Conservation (phyloP, 2,329 filamentous ascomycete genomes). For the Pseudogymnoascus sp. region DNA sequence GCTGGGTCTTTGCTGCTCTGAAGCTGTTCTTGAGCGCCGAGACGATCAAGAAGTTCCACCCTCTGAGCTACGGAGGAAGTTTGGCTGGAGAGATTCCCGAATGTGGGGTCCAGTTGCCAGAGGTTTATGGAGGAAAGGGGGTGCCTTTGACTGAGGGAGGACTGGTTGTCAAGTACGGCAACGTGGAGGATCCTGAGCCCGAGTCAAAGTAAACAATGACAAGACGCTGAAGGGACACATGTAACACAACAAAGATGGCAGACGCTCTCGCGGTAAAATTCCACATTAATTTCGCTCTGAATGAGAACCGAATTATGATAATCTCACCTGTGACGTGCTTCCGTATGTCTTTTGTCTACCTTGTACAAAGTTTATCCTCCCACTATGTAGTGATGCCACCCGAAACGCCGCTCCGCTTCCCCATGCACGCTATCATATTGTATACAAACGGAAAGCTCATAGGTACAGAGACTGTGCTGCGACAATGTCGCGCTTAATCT, state of each 20-base stretch:
- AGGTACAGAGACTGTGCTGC: slow-evolving; percentile 90
- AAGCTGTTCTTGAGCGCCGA: slow-evolving; percentile 66
- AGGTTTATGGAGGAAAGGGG: slow-evolving; percentile 70
- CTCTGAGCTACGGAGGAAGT: slow-evolving; percentile 62
- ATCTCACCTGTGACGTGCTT: neutral
- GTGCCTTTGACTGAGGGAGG: slow-evolving; percentile 29
- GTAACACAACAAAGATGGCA: slow-evolving; percentile 1
- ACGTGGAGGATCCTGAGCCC: slow-evolving; percentile 13
- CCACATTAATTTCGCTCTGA: neutral
- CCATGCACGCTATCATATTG: slow-evolving; percentile 6
- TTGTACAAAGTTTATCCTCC: neutral
- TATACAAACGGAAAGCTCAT: slow-evolving; percentile 34
- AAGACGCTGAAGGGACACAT: neutral
- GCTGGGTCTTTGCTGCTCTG: slow-evolving; percentile 70
- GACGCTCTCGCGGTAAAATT: neutral
- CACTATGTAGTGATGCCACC: slow-evolving; percentile 5
- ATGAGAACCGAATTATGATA: neutral
- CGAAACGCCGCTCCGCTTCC: slow-evolving; percentile 5
- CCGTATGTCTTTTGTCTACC: neutral
- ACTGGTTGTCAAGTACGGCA: slow-evolving; percentile 24
- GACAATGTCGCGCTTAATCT: slow-evolving; percentile 89
- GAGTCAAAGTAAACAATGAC: slow-evolving; percentile 14
- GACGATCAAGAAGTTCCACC: slow-evolving; percentile 72
- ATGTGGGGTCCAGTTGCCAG: slow-evolving; percentile 58
- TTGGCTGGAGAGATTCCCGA: slow-evolving; percentile 51